Evolutionary conservation across 2,329 filamentous ascomycete genomes (phyloP), one percentile per base, ranked within the genome.

Genomic region (Xylaria sp.): DNA sequence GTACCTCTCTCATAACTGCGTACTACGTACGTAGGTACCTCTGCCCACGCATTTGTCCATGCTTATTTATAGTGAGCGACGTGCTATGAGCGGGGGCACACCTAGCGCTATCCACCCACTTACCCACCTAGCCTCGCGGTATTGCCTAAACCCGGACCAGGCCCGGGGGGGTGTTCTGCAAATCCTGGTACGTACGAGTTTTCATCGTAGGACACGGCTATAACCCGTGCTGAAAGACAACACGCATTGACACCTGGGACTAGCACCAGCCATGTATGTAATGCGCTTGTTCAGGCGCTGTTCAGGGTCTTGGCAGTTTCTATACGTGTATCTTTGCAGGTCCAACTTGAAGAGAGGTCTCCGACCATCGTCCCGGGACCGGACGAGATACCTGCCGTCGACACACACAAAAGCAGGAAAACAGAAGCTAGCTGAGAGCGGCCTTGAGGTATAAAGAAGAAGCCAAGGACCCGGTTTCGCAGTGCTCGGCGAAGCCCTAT

Each of bases 381-480:
- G 53, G 53, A 20, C 6, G 25, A n/a, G 13, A 10, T 11, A 25
- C 20, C 20, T 36, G 3, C 13, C 17, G 20, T 38, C 22, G 22
- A 33, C 15, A n/a, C 57, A 31, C 45, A 60, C 15, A 20, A 33
- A 31, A 29, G 3, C 5, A 27, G 13, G 38, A 20, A 27, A 29
- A n/a, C 20, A 25, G 9, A 47, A 49, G 22, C 45, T 11, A 29
- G 27, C 31, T 45, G 50, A 38, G 25, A 15, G 36, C 29, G n/a
- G 22, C 49, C 15, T 17, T 57, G 22, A 58, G 47, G 20, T 29
- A 61, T 47, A 56, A 42, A 49, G n/a, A 33, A 9, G 13, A 31
- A 54, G 29, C 44, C 47, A 50, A 66, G 53, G 6, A 33, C 47
- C 59, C 54, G 54, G 62, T 59, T 54, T 63, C 59, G 59, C 64